Evolutionary conservation across 352 stramenopile species (phyloP), one percentile per base, ranked within the genome.

Genomic region (Globisporangium sylvaticum): DNA sequence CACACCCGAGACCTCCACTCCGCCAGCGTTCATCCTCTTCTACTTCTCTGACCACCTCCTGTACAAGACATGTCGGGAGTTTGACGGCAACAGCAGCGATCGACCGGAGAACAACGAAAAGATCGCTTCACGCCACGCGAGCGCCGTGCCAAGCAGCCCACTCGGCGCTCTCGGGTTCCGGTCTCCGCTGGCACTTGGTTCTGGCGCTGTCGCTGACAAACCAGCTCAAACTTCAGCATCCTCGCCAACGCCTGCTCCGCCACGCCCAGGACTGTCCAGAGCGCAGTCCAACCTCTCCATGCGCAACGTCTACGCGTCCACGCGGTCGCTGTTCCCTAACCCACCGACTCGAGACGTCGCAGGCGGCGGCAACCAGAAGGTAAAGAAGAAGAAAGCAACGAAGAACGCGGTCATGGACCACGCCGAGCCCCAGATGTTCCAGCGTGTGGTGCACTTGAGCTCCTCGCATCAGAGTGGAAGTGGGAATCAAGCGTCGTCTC

Each of bases 371-470:
- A 50, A 22, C 15, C 10, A 25, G 20, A 66, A 55, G 32, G 57
- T 46, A 20, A 44, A 44, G 37, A 65, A 58, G 31, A 71, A 68
- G 48, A 66, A 73, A 24, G n/a, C 31, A 7, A 78, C 76, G 63
- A 80, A 68, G 54, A 89, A 89, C 50, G 68, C 79, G 5, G 75
- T 89, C 7, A 69, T 82, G 62, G 55, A 76, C 59, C 64, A 80
- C 58, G 61, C 65, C 0, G 76, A 77, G 27, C 69, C 77, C 8
- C 62, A 76, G 7, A 57, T 67, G 25, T 80, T 88, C 56, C 73
- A 84, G 60, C 70, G 70, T 20, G 53, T 81, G 5, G 55, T 80
- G 22, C 67, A 75, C 31, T 25, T 79, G 24, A 7, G 39, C 44
- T 34, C 15, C 0, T 24, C 29, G 42, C 25, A 31, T 0, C 22